These are phyloP conservation scores for Myxozyma monticola DNA, from an alignment of 805 yeast species.

Conservation along the genomic window DNA sequence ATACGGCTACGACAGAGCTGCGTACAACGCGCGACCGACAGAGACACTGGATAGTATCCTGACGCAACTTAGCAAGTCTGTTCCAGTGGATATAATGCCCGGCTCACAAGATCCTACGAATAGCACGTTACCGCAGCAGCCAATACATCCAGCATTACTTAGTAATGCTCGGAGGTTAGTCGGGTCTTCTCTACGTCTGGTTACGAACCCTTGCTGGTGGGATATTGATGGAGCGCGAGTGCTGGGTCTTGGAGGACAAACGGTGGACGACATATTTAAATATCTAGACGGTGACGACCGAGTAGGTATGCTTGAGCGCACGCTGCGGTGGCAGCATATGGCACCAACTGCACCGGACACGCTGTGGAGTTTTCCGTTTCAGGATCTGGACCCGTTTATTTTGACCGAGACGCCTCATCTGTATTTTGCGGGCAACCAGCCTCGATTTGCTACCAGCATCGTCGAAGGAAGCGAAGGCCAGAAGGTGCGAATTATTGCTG, in stretches of 20 bases:
- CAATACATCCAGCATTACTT: constrained; percentile 78
- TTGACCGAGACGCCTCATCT: constrained; percentile 75
- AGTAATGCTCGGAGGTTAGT: constrained; percentile 47
- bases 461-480: constrained; percentile 43
- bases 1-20: constrained; percentile 23
- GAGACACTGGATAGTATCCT: constrained; percentile 56
- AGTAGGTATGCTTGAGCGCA: constrained; percentile 60
- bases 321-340: constrained; percentile 78
- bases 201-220: constrained; percentile 76
- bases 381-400: constrained; percentile 78
- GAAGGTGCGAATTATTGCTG: constrained; percentile 54
- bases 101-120: constrained; percentile 88
- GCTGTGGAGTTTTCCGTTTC: constrained; percentile 81
- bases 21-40: constrained; percentile 31
- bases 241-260: constrained; percentile 83
- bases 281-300: constrained; percentile 54
- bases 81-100: constrained; percentile 79
- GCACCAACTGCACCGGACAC: constrained; percentile 98
- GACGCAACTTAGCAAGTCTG: constrained; percentile 52
- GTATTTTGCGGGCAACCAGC: constrained; percentile 83
- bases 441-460: constrained; percentile 52
- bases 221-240: constrained; percentile 54
- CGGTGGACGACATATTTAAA: constrained; percentile 71
- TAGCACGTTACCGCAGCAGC: constrained; percentile 81
- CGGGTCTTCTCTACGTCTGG: constrained; percentile 45